A percentile compares a stretch with the other conserved stretches of the same genome.
Evolutionary conservation across 139 green algal species (phyloP).

Genomic region (Chlorella sorokiniana): DNA sequence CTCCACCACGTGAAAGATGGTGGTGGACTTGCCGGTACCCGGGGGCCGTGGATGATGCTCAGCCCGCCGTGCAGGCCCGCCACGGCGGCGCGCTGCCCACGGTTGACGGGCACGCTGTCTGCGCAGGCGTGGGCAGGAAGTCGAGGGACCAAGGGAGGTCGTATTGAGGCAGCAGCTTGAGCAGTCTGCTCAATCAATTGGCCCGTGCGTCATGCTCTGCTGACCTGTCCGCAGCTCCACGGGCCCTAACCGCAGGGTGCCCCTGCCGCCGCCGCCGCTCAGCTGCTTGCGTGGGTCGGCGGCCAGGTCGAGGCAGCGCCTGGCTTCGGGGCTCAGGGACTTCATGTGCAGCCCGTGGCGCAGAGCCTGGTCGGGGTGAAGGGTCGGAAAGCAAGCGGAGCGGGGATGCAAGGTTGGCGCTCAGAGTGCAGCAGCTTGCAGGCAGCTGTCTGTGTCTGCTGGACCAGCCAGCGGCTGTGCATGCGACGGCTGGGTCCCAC

Average conservation of each 20-base stretch:
- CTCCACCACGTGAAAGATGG: slow-evolving; percentile 17
- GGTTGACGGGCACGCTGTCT: slow-evolving; percentile 7
- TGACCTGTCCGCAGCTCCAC: not conserved
- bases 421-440: not conserved
- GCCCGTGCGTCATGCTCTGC: not conserved
- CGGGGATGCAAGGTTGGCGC: not conserved
- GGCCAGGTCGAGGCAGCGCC: not conserved
- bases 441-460: not conserved
- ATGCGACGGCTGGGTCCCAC: not conserved
- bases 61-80: slow-evolving; percentile 11
- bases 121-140: not conserved
- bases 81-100: not conserved
- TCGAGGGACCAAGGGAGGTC: not conserved
- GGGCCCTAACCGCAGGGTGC: slow-evolving; percentile 1
- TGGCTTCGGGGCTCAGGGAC: not conserved
- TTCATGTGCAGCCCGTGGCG: not conserved
- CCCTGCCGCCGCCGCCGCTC: not conserved
- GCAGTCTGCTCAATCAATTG: not conserved
- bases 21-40: slow-evolving; percentile 14
- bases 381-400: not conserved
- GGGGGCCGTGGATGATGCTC: slow-evolving; percentile 21
- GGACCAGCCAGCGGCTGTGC: not conserved
- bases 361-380: not conserved
- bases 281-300: slow-evolving; percentile 1
- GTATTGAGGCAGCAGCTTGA: not conserved